Evolutionary conservation across 2,329 filamentous ascomycete species (phyloP).

Genomic region (Arthrobotrys iridis): DNA sequence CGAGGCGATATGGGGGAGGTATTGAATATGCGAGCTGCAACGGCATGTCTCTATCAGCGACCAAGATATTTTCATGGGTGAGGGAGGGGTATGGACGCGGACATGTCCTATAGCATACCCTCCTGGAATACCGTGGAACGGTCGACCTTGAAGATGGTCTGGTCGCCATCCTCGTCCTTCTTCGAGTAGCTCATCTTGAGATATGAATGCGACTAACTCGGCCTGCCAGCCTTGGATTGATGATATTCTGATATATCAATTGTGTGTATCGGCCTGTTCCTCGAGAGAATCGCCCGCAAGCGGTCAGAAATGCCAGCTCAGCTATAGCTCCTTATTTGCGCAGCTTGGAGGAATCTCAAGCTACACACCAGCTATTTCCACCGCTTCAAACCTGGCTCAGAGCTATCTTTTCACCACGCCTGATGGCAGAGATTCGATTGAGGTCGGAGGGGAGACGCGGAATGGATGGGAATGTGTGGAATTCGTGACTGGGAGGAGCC

Average conservation of each 20-base stretch:
- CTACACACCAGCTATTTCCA: slow-evolving; percentile 42
- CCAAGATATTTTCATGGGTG: background rate
- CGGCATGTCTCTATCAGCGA: slow-evolving; percentile 35
- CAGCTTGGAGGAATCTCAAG: slow-evolving; percentile 11
- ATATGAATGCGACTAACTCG: slow-evolving; percentile 31
- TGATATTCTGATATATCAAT: slow-evolving; percentile 31
- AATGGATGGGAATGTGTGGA: background rate
- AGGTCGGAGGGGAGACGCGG: slow-evolving; percentile 23
- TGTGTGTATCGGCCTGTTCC: slow-evolving; percentile 22
- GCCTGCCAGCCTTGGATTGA: slow-evolving; percentile 16
- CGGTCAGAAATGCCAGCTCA: slow-evolving; percentile 40
- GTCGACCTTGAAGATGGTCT: slow-evolving; percentile 94
- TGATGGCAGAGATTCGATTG: slow-evolving; percentile 28
- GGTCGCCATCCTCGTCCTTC: slow-evolving; percentile 97
- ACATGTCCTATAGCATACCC: slow-evolving; percentile 69
- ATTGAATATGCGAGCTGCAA: slow-evolving; percentile 92
- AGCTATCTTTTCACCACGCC: slow-evolving; percentile 15
- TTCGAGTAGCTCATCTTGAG: slow-evolving; percentile 89
- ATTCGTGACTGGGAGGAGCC: slow-evolving; percentile 34
- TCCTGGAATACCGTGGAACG: slow-evolving; percentile 98
- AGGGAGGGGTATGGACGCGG: slow-evolving; percentile 3
- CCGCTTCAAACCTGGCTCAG: slow-evolving; percentile 6
- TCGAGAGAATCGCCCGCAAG: background rate
- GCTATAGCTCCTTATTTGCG: slow-evolving; percentile 44
- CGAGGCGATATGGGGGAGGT: slow-evolving; percentile 94